Conservation (phyloP, 208 protist genomes). For the Spongospora subterranea region DNA sequence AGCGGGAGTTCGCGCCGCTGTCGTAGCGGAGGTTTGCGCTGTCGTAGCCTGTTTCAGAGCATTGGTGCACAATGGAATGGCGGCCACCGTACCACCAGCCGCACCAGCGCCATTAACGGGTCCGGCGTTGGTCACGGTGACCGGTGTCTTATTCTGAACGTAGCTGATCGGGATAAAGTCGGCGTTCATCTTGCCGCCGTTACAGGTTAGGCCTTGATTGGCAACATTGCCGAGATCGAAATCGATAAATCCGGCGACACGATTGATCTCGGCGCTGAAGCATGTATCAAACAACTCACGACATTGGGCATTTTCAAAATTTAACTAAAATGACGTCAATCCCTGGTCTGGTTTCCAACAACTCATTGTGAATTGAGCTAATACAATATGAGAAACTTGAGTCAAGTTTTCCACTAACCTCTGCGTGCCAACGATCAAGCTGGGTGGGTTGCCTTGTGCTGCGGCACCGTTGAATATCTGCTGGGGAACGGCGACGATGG, state of each 20-base stretch:
- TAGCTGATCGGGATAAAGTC: background rate
- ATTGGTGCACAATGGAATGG: background rate
- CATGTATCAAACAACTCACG: too few species aligned
- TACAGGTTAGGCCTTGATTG: background rate
- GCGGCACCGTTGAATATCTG: background rate
- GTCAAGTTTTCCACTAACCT: too few species aligned
- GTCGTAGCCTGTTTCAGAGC: too few species aligned
- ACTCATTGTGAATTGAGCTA: too few species aligned
- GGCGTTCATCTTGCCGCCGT: background rate
- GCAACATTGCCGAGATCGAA: too few species aligned
- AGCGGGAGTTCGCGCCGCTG: background rate
- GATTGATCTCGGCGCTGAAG: slow-evolving; percentile 6
- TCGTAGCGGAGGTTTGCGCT: background rate
- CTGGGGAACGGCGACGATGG: background rate
- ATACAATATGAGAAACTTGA: too few species aligned
- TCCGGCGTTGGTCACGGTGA: background rate
- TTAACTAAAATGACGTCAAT: too few species aligned
- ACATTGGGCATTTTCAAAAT: too few species aligned
- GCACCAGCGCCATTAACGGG: background rate
- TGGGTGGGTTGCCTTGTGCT: background rate
- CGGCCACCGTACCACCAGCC: background rate
- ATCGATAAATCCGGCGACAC: background rate
- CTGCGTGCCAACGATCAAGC: background rate
- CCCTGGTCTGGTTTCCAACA: too few species aligned
- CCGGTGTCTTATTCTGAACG: background rate